Conservation (phyloP, 345 rosid species). For the Punica granatum region DNA sequence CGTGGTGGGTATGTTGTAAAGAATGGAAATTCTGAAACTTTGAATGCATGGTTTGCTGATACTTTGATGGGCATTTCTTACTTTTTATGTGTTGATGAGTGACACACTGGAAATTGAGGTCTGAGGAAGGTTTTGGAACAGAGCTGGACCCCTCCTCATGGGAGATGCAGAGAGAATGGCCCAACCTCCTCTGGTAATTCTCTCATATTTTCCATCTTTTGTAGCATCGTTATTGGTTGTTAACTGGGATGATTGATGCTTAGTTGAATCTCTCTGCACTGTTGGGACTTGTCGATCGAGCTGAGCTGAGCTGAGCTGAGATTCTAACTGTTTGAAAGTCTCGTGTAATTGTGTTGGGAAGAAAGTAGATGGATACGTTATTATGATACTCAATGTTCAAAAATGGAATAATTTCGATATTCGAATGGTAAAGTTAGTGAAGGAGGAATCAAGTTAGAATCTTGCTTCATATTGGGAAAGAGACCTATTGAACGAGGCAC, state of each 20-base stretch:
- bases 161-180: slow-evolving; percentile 48
- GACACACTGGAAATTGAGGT: neutral
- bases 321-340: neutral
- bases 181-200: slow-evolving; percentile 71
- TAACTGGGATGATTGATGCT: neutral
- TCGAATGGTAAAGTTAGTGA: neutral
- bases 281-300: neutral
- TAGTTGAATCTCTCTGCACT: neutral
- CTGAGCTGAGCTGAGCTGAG: neutral
- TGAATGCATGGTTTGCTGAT: neutral
- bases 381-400: neutral
- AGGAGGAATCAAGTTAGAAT: neutral
- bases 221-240: neutral
- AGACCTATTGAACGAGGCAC: neutral
- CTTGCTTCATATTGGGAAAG: neutral
- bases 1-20: neutral
- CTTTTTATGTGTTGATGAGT: neutral
- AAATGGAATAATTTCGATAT: neutral
- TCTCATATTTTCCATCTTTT: slow-evolving; percentile 6
- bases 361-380: neutral
- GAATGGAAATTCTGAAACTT: neutral
- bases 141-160: neutral
- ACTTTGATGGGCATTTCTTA: neutral
- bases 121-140: neutral
- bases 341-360: neutral